These are phyloP conservation scores for Neurospora sp. DNA, from an alignment of 495 filamentous ascomycete species.

Conservation along the genomic window DNA sequence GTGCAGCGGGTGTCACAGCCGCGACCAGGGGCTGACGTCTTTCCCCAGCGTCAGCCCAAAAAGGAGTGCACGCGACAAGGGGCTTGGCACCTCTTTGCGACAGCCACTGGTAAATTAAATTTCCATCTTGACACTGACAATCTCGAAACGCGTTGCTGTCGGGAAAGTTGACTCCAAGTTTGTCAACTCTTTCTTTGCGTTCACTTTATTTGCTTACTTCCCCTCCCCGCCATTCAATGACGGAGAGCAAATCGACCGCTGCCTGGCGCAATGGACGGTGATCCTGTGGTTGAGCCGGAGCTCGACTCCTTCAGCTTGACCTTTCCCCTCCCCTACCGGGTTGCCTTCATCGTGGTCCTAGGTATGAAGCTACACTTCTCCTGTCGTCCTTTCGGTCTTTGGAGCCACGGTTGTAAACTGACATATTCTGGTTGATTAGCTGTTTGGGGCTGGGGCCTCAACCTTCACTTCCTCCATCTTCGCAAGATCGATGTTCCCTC, in stretches of 20 bases:
- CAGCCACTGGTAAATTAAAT: background rate
- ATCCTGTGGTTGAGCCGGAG: conserved; percentile 67
- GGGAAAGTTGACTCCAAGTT: background rate
- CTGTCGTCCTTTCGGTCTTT: background rate
- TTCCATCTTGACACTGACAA: background rate
- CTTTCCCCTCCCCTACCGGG: conserved; percentile 77
- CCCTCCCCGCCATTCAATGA: conserved; percentile 13
- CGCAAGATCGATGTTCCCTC: conserved; percentile 71
- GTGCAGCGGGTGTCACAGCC: background rate
- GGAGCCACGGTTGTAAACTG: background rate
- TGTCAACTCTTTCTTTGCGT: background rate
- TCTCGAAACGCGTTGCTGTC: conserved; percentile 1
- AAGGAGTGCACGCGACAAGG: conserved; percentile 7
- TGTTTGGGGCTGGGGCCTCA: conserved; percentile 84
- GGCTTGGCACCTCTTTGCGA: background rate
- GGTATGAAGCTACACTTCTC: conserved; percentile 41
- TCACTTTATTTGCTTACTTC: conserved; percentile 8
- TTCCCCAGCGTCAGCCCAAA: background rate
- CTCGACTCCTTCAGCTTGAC: conserved; percentile 77
- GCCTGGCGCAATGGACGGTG: conserved; percentile 58
- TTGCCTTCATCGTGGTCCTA: conserved; percentile 67
- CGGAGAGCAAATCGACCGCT: conserved; percentile 2
- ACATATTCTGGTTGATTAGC: conserved; percentile 37
- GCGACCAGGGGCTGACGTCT: conserved; percentile 11
- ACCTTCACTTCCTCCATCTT: conserved; percentile 69